These are phyloP conservation scores for Xerocomus brunneocitrinus DNA, from an alignment of 768 basidiomycete genomes.

Conservation along the genomic window DNA sequence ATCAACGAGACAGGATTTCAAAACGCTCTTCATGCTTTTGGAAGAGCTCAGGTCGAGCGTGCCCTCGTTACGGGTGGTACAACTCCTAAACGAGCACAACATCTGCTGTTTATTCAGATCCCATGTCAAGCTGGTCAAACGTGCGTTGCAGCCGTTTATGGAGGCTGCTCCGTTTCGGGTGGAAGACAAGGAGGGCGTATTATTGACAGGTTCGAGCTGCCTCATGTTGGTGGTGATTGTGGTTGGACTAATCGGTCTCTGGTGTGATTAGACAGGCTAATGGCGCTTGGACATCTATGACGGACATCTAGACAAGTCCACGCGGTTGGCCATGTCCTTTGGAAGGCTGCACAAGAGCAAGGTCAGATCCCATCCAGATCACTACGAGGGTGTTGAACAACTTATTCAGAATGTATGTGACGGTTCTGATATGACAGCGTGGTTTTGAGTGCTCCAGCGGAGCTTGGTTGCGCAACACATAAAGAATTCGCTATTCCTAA, in stretches of 20 bases:
- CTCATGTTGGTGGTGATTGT: not conserved
- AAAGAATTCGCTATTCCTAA: too few relatives aligned
- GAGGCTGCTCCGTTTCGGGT: slow-evolving; percentile 10
- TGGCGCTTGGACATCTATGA: slow-evolving; percentile 4
- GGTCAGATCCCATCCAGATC: too few relatives aligned
- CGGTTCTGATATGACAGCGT: too few relatives aligned
- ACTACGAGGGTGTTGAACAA: too few relatives aligned
- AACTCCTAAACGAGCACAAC: slow-evolving; percentile 14
- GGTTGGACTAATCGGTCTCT: not conserved
- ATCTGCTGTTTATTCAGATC: slow-evolving; percentile 15
- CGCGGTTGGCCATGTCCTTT: too few relatives aligned
- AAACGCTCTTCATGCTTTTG: slow-evolving; percentile 11
- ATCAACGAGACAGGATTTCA: not conserved
- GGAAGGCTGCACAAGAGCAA: too few relatives aligned
- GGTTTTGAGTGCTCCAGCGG: too few relatives aligned
- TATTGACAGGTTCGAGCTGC: slow-evolving; percentile 17
- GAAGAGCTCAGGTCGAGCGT: slow-evolving; percentile 3
- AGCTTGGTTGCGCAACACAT: too few relatives aligned
- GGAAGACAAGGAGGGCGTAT: slow-evolving; percentile 20
- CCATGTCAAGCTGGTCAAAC: slow-evolving; percentile 9
- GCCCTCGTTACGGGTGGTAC: slow-evolving; percentile 21
- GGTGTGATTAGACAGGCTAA: slow-evolving; percentile 13
- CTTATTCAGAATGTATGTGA: too few relatives aligned
- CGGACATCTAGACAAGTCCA: too few relatives aligned
- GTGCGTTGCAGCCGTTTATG: slow-evolving; percentile 8